Evolutionary conservation across 2,329 filamentous ascomycete genomes (phyloP), one percentile per base, ranked within the genome.

Genomic region (Neopestalotiopsis sp.): DNA sequence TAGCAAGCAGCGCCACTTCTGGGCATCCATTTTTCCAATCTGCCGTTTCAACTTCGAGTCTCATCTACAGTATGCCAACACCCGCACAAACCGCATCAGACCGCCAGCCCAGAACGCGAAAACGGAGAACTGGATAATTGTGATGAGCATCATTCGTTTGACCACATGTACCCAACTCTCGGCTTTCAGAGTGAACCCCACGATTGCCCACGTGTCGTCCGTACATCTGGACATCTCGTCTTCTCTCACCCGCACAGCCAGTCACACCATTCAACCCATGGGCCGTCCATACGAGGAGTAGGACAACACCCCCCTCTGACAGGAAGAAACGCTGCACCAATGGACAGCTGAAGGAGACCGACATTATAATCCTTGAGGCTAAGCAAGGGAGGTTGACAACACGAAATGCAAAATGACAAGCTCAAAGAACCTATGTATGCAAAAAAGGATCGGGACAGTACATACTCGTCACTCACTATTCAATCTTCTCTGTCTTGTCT

Each of bases 21-120:
- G 45, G 45, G 45, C 45, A 53, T n/a, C 45, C 45, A 20, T n/a
- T 20, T 59, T 58, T 28, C 59, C 17, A n/a, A n/a, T 62, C 59
- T 20, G 32, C 30, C 28, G 59, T 62, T 62, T 62, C 59, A 62
- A 62, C 59, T 32, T 62, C 59, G 59, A 62, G 59, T 62, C 59
- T 62, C 59, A 62, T 40, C 59, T 62, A 62, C 32, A 62, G 30
- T 12, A 53, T 20, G 45, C 45, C 45, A 53, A 53, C n/a, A 53
- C n/a, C 45, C 45, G 10, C 59, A 34, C 10, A 30, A 62, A 32
- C 45, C 45, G 10, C 59, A 34, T 20, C 59, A 62, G 59, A 62
- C 59, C 32, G 59, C 59, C 59, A 30, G 57, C 24, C 24, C 34
- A 38, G 34, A 38, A 38, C 34, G 10, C 34, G 10, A 38, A 38